These are phyloP conservation scores for Bimuria novae-zelandiae DNA, from an alignment of 2,329 filamentous ascomycete genomes.

Conservation along the genomic window DNA sequence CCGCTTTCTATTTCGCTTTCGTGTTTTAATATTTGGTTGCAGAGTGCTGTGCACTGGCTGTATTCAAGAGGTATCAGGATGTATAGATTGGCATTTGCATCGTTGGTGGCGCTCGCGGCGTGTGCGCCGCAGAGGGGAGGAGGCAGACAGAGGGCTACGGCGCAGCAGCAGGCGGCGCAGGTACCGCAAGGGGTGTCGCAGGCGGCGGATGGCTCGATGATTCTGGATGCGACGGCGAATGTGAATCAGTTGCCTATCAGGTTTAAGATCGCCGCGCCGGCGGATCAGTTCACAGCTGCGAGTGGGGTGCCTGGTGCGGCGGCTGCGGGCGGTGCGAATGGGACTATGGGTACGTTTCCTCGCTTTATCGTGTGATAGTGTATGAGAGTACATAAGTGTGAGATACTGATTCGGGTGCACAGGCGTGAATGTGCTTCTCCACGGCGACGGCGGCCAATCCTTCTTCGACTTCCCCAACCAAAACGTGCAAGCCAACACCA, in stretches of 20 bases:
- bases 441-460: slow-evolving; percentile 64
- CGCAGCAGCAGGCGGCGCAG: slow-evolving; percentile 41
- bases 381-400: no score
- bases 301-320: slow-evolving; percentile 57
- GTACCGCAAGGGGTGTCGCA: slow-evolving; percentile 42
- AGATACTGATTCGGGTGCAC: neutral
- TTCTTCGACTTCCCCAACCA: slow-evolving; percentile 65
- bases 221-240: slow-evolving; percentile 59
- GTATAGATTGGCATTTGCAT: slow-evolving; percentile 23
- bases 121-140: slow-evolving; percentile 31
- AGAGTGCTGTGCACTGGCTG: slow-evolving; percentile 16
- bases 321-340: slow-evolving; percentile 35
- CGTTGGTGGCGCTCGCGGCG: slow-evolving; percentile 26
- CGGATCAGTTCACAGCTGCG: slow-evolving; percentile 56
- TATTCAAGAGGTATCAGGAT: slow-evolving; percentile 15
- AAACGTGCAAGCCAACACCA: slow-evolving; percentile 55
- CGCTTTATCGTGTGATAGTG: neutral
- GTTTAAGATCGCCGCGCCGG: slow-evolving; percentile 61
- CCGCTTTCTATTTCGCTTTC: no score
- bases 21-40: slow-evolving; percentile 25
- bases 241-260: slow-evolving; percentile 62
- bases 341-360: slow-evolving; percentile 38
- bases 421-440: slow-evolving; percentile 62
- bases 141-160: slow-evolving; percentile 28
- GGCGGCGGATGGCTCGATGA: slow-evolving; percentile 60